These are phyloP conservation scores for Diaporthe batatas DNA, from an alignment of 2,329 filamentous ascomycete genomes.

Conservation along the genomic window DNA sequence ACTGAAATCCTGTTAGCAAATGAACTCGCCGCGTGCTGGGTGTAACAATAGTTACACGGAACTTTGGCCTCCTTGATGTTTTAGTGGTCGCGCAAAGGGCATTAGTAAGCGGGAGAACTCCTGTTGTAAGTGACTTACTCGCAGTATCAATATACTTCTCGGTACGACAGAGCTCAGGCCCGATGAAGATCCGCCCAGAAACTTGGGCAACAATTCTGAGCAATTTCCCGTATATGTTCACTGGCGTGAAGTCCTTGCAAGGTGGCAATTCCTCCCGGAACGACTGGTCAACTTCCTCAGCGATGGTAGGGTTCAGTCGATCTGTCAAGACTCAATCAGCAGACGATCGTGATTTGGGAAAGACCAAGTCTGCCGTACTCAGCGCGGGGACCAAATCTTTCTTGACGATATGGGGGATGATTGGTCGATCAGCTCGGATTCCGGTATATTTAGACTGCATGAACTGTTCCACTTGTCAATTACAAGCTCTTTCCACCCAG, in stretches of 20 bases:
- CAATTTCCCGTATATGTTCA: conserved; percentile 57
- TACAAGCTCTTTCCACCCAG: not conserved
- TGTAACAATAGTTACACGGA: not conserved
- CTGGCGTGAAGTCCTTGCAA: conserved; percentile 55
- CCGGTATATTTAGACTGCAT: conserved; percentile 41
- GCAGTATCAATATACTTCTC: conserved; percentile 60
- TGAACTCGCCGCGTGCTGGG: not conserved
- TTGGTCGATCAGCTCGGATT: conserved; percentile 23
- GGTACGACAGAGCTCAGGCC: conserved; percentile 59
- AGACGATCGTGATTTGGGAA: not conserved
- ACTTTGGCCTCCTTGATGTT: not conserved
- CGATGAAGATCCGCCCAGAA: conserved; percentile 62
- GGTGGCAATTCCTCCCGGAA: conserved; percentile 53
- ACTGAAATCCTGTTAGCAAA: conserved; percentile 43
- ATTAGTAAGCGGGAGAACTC: not conserved
- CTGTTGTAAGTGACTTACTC: conserved; percentile 42
- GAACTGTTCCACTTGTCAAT: conserved; percentile 8
- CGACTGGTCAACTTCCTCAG: conserved; percentile 54
- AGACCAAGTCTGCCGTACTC: conserved; percentile 16
- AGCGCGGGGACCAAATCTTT: conserved; percentile 37
- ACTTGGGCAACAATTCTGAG: conserved; percentile 61
- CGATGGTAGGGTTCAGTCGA: conserved; percentile 54
- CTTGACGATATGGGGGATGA: conserved; percentile 39
- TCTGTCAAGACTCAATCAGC: conserved; percentile 38
- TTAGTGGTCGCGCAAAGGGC: not conserved